phyloP scores from a whole-genome alignment of 129 eudicot species.

The Helianthus annuus region DNA sequence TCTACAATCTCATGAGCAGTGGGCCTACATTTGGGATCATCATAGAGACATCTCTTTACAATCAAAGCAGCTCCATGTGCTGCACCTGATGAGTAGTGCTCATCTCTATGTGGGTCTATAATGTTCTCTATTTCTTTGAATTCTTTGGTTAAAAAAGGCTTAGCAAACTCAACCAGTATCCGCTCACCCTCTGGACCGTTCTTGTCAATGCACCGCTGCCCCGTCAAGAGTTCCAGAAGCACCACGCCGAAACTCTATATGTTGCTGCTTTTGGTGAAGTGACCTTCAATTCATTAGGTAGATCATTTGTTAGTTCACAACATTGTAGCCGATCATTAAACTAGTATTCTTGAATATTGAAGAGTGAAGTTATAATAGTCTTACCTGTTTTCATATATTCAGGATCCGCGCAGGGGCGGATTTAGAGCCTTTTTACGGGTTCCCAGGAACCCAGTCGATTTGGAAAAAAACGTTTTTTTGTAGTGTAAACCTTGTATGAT shows the following conservation, averaged over 20 bases:
- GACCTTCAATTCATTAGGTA: not conserved
- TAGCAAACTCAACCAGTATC: not conserved
- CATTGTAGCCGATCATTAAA: too few species aligned
- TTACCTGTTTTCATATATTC: not conserved
- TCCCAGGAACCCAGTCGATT: too few species aligned
- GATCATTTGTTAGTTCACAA: not conserved
- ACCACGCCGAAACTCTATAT: not conserved
- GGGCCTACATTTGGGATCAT: not conserved
- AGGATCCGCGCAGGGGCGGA: not conserved
- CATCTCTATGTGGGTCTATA: not conserved
- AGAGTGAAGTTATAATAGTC: not conserved
- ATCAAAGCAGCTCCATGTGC: not conserved
- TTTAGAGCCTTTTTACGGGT: too few species aligned
- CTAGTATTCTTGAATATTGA: too few species aligned
- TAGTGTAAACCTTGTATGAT: too few species aligned
- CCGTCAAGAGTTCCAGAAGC: not conserved
- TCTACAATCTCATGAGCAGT: not conserved
- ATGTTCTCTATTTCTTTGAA: not conserved
- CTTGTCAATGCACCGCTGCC: not conserved
- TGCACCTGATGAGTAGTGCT: not conserved
- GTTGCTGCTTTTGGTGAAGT: not conserved
- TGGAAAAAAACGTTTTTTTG: too few species aligned
- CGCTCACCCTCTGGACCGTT: constrained; percentile 1
- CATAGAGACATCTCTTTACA: not conserved
- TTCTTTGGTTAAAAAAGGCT: not conserved